Evolutionary conservation across 148 eudicot genomes (phyloP).

Genomic region (Pharnaceum exiguum): DNA sequence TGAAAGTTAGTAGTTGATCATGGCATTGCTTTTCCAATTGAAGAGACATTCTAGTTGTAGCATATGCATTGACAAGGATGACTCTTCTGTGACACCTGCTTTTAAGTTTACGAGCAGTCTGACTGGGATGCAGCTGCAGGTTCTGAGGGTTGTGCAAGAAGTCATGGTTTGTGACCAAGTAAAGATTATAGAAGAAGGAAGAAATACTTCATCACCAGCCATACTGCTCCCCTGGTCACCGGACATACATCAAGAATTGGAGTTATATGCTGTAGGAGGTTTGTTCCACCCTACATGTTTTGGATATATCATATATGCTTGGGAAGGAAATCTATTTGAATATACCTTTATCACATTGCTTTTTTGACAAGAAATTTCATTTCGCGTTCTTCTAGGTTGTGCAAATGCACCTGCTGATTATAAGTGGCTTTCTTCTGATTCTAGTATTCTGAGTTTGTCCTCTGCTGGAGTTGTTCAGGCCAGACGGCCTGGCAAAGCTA

Average conservation of each 20-base stretch:
- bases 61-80: too few relatives aligned
- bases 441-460: slow-evolving; percentile 57
- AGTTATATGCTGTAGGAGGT: slow-evolving; percentile 77
- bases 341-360: slow-evolving; percentile 4
- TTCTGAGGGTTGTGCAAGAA: slow-evolving; percentile 76
- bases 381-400: slow-evolving; percentile 49
- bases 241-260: slow-evolving; percentile 67
- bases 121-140: slow-evolving; percentile 27
- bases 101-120: too few relatives aligned
- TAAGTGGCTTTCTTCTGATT: slow-evolving; percentile 83
- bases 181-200: slow-evolving; percentile 31
- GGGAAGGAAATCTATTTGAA: too few relatives aligned
- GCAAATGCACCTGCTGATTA: slow-evolving; percentile 62
- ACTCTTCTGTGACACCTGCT: too few relatives aligned
- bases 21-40: too few relatives aligned
- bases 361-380: slow-evolving; percentile 3
- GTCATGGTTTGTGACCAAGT: slow-evolving; percentile 77
- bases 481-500: slow-evolving; percentile 79
- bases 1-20: too few relatives aligned
- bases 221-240: slow-evolving; percentile 87
- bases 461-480: slow-evolving; percentile 75
- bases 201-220: slow-evolving; percentile 25
- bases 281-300: slow-evolving; percentile 8
- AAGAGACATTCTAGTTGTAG: too few relatives aligned
- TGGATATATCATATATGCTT: too few relatives aligned